These are phyloP conservation scores for Xylariales sp. DNA, from an alignment of 2,329 filamentous ascomycete genomes.

Conservation along the genomic window DNA sequence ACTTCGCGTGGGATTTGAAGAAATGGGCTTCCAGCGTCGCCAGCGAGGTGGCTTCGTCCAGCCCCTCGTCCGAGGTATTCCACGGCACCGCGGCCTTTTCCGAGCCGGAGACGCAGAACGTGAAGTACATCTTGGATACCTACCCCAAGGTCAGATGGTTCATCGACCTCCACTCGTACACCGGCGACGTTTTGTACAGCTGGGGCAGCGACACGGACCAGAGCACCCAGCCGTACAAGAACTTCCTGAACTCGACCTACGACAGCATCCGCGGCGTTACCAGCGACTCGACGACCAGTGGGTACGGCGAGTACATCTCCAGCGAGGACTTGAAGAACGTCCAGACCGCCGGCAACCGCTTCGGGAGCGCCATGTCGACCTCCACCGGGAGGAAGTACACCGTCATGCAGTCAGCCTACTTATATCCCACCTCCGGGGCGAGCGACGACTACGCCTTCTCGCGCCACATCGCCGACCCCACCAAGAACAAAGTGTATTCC, in stretches of 20 bases:
- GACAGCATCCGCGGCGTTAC: constrained; percentile 63
- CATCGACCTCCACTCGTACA: constrained; percentile 67
- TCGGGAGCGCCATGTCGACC: constrained; percentile 55
- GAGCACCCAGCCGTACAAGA: constrained; percentile 57
- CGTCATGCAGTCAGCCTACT: constrained; percentile 53
- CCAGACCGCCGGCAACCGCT: constrained; percentile 49
- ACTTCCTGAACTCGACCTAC: constrained; percentile 64
- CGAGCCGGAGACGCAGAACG: constrained; percentile 66
- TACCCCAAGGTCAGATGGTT: constrained; percentile 66
- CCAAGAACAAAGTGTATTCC: constrained; percentile 54
- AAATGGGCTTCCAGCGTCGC: constrained; percentile 56
- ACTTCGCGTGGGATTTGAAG: constrained; percentile 67
- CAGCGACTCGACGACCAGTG: constrained; percentile 50
- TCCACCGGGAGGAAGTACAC: constrained; percentile 54
- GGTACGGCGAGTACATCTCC: constrained; percentile 61
- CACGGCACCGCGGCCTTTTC: constrained; percentile 64
- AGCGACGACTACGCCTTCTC: constrained; percentile 61
- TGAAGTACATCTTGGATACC: constrained; percentile 63
- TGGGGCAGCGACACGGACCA: constrained; percentile 69
- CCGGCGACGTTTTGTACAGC: constrained; percentile 64
- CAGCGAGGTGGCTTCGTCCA: constrained; percentile 54
- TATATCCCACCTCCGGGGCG: constrained; percentile 60
- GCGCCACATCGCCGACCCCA: constrained; percentile 55
- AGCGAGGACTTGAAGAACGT: constrained; percentile 53
- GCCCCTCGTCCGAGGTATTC: constrained; percentile 60